These are phyloP conservation scores for Arxiozyma telluris DNA, from an alignment of 1,139 yeast species.

Conservation along the genomic window DNA sequence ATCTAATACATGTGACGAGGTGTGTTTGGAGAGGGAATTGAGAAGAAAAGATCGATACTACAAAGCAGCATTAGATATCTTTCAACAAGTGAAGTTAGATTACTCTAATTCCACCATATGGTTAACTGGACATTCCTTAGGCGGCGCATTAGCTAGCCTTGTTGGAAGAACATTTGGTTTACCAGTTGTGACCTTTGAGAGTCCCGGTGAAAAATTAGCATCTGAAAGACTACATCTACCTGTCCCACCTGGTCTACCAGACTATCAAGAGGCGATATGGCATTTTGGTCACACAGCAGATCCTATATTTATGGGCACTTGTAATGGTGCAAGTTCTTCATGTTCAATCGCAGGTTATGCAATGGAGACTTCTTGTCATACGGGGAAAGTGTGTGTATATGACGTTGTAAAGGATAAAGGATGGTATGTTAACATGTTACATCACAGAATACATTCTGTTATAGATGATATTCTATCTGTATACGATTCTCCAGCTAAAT, in stretches of 20 bases:
- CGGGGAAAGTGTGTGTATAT: slow-evolving; percentile 81
- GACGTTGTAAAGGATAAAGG: slow-evolving; percentile 86
- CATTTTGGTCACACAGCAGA: slow-evolving; percentile 96
- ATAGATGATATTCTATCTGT: slow-evolving; percentile 68
- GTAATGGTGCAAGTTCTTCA: slow-evolving; percentile 87
- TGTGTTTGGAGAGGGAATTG: slow-evolving; percentile 73
- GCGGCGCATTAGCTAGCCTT: slow-evolving; percentile 78
- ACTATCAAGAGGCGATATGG: slow-evolving; percentile 76
- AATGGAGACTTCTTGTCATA: slow-evolving; percentile 92
- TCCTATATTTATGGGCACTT: slow-evolving; percentile 93
- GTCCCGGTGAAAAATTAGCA: slow-evolving; percentile 89
- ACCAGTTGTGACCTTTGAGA: slow-evolving; percentile 84
- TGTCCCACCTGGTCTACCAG: slow-evolving; percentile 83
- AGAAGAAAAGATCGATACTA: slow-evolving; percentile 72
- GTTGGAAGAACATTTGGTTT: slow-evolving; percentile 84
- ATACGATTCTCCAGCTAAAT: slow-evolving; percentile 71
- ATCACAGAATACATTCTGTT: slow-evolving; percentile 86
- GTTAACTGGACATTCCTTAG: slow-evolving; percentile 94
- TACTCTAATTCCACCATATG: slow-evolving; percentile 75
- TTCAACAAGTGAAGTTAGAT: slow-evolving; percentile 54
- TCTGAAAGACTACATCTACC: slow-evolving; percentile 81
- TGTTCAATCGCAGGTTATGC: slow-evolving; percentile 95
- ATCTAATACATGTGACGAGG: slow-evolving; percentile 82
- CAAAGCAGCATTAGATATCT: slow-evolving; percentile 69
- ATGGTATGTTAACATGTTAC: slow-evolving; percentile 81